Evolutionary conservation across 345 rosid species (phyloP), one percentile per base, ranked within the genome.

Genomic region (Adansonia digitata): DNA sequence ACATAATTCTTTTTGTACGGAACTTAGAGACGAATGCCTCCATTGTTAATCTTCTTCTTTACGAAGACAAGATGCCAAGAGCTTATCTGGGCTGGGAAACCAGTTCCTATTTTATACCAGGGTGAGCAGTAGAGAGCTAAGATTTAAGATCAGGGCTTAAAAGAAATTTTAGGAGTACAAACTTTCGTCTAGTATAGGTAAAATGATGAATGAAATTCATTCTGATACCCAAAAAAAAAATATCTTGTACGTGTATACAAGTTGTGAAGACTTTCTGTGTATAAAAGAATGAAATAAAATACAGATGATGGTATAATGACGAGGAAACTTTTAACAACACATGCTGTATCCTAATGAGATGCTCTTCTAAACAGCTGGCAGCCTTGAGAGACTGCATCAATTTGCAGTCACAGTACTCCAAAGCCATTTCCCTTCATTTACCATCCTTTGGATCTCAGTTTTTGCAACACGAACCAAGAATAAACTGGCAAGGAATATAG

Each of bases 391-490:
- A 69, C 60, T 31, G 71, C 55, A 10, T 84, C 73, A 81, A 15
- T 71, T 65, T 27, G 77, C 20, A 22, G 56, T 61, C 4, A 67
- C 24, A 18, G 76, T 60, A 48, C 62, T 53, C 55, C 63, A 61
- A 82, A 75, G 31, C 81, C 77, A 76, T 70, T 77, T 82, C 10
- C 83, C 76, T 64, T 72, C 78, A 0, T 55, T 78, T 77, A 82
- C 42, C 78, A 80, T 85, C 71, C 60, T 78, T 80, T 43, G 83
- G 53, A 92, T 86, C 87, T 94, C 98, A 26, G 75, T 61, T 73
- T 68, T 91, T 2, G 83, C 98, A 76, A 92, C 76, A 57, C 85
- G 86, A 78, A 88, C 71, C 88, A 94, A 87, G 83, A 84, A 87
- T 71, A 89, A 49, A 42, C 83, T 75, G 0, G 97, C 98, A 14